Conservation (phyloP, 2,329 filamentous ascomycete species). For the Tolypocladium tundrense region DNA sequence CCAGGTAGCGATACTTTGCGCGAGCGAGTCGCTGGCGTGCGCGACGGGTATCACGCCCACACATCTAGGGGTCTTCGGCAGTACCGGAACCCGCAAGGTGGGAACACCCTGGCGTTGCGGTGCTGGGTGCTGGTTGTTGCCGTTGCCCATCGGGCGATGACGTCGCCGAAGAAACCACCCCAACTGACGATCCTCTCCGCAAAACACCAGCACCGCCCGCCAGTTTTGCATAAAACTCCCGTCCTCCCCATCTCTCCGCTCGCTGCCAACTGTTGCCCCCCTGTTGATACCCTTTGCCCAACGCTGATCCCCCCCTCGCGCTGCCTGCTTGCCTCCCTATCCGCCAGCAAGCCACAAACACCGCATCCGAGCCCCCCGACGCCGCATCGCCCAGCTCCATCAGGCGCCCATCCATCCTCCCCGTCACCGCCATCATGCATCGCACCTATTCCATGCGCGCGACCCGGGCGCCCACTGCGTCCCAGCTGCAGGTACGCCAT, state of each 20-base stretch:
- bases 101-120: background rate
- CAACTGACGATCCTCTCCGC: slow-evolving; percentile 5
- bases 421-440: slow-evolving; percentile 57
- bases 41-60: background rate
- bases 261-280: background rate
- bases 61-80: background rate
- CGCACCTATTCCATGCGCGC: slow-evolving; percentile 99
- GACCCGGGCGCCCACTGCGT: slow-evolving; percentile 89
- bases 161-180: slow-evolving; percentile 8
- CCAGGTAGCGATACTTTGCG: background rate
- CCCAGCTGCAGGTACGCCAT: slow-evolving; percentile 48
- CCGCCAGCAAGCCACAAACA: background rate
- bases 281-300: slow-evolving; percentile 1
- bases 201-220: background rate
- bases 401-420: background rate
- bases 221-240: slow-evolving; percentile 7
- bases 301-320: slow-evolving; percentile 1
- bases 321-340: background rate
- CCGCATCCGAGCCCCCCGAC: background rate
- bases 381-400: background rate
- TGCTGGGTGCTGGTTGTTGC: background rate
- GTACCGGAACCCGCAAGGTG: background rate
- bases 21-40: background rate
- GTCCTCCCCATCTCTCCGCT: background rate
- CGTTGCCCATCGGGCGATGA: slow-evolving; percentile 5